phyloP scores from a whole-genome alignment of 1,284 basidiomycete species.

The Ceratobasidium sp. region DNA sequence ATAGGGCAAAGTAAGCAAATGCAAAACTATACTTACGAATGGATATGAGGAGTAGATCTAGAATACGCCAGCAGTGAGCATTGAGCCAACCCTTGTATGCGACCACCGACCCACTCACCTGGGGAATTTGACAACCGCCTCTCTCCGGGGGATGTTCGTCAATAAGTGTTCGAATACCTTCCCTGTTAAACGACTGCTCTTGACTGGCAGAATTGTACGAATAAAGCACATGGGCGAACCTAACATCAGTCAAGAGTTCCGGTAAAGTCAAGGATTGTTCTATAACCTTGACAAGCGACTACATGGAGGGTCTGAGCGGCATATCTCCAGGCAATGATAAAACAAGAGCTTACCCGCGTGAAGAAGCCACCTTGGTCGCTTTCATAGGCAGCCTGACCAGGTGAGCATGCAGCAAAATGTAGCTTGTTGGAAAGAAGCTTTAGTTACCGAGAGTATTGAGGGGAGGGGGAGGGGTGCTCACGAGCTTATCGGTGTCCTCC shows the following conservation, averaged over 20 bases:
- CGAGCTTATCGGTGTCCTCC: neutral
- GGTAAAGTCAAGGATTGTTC: neutral
- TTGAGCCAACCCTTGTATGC: neutral
- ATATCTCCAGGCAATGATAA: neutral
- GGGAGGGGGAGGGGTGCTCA: no score
- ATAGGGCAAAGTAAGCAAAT: neutral
- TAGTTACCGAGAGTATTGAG: neutral
- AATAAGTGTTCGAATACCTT: neutral
- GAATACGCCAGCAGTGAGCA: neutral
- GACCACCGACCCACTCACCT: neutral
- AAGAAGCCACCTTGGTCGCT: slow-evolving; percentile 23
- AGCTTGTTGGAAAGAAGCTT: neutral
- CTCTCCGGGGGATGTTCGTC: neutral
- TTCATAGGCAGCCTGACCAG: slow-evolving; percentile 3
- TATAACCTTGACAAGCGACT: slow-evolving; percentile 2
- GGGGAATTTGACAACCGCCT: neutral
- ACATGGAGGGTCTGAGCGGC: neutral
- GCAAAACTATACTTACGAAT: slow-evolving; percentile 2
- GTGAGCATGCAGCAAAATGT: slow-evolving; percentile 23
- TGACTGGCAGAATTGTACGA: neutral
- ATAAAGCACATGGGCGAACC: neutral
- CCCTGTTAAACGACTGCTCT: neutral
- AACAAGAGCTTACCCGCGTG: slow-evolving; percentile 13
- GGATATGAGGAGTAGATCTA: slow-evolving; percentile 13
- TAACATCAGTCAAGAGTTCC: neutral